These are phyloP conservation scores for Funneliformis caledonium DNA, from an alignment of 371 early-diverging fungal genomes.

Conservation along the genomic window DNA sequence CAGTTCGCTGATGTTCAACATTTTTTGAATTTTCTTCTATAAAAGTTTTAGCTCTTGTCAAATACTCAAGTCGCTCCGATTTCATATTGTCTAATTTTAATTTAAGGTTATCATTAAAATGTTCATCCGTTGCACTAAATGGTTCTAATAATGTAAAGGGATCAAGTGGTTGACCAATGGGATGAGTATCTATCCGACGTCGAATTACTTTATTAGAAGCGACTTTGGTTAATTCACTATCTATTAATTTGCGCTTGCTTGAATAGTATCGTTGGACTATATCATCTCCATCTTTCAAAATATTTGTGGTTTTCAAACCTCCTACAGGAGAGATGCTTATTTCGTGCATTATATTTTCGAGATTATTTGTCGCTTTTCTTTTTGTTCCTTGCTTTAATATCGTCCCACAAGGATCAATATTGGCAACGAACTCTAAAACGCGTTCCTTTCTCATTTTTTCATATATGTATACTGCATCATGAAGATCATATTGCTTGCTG, in stretches of 20 bases:
- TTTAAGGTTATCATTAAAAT: constrained; percentile 1
- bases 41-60: constrained; percentile 2
- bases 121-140: constrained; percentile 18
- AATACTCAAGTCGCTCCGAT: constrained; percentile 7
- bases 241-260: not conserved
- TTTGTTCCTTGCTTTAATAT: not conserved
- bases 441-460: constrained; percentile 13
- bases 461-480: constrained; percentile 31
- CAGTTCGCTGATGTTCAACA: not conserved
- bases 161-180: not conserved
- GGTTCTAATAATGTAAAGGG: constrained; percentile 3
- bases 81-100: not conserved
- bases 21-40: not conserved
- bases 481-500: constrained; percentile 3
- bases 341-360: not conserved
- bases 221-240: not conserved
- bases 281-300: constrained; percentile 1
- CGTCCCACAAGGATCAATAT: constrained; percentile 24
- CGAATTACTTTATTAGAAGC: constrained; percentile 2
- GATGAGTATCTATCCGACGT: not conserved
- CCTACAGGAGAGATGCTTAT: not conserved
- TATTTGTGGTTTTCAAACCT: not conserved
- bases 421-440: constrained; percentile 14
- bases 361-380: not conserved
- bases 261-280: constrained; percentile 1